Base-by-base conservation (phyloP, 1,284 basidiomycete species). In the Tilletiopsis washingtonensis region DNA sequence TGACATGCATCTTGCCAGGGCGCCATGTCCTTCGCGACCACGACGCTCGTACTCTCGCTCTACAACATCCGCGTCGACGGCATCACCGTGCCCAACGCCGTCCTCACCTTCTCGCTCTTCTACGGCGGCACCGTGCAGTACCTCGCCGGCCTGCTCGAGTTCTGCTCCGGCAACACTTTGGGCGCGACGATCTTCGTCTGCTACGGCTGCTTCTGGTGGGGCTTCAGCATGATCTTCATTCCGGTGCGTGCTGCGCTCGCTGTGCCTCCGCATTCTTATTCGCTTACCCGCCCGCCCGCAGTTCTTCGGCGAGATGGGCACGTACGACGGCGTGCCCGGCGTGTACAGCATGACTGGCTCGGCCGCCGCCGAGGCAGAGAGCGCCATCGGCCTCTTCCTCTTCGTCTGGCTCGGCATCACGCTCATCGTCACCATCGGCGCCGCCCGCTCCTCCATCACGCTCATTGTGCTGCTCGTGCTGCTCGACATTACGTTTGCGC, bases 121-220 rank as follows among this genome's bases (percentile, higher is more conserved):
- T 48, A 43, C 44, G 62, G 62, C 19, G 62, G 62, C 34, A 44
- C 59, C 3, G 53, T 51, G 2, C 63, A 65, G 40, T 63, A 54
- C 51, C 54, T 65, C 4, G 63, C 63, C 6, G 63, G 63, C 20
- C 48, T 65, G 4, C 64, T 61, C 59, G 63, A 65, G 43, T 65
- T 65, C 50, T 61, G 61, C 0, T 24, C 27, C 24, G 63, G 63
- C 9, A 65, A 65, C 56, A 65, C 61, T 4, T 59, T 65, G 20
- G 63, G 59, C 47, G 63, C 55, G 12, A 61, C 61, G 15, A 56
- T 63, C 11, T 45, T 45, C 25, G 17, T 17, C 14, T 45, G 44
- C 37, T 45, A 45, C 36, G 45, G 45, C 40, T 51, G 53, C 51
- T 64, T 64, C 47, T 64, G 62, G 62, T 64, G 62, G 62, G 62